These are phyloP conservation scores for Trypanosoma platydactyli DNA, from an alignment of 208 protist genomes.

Conservation along the genomic window DNA sequence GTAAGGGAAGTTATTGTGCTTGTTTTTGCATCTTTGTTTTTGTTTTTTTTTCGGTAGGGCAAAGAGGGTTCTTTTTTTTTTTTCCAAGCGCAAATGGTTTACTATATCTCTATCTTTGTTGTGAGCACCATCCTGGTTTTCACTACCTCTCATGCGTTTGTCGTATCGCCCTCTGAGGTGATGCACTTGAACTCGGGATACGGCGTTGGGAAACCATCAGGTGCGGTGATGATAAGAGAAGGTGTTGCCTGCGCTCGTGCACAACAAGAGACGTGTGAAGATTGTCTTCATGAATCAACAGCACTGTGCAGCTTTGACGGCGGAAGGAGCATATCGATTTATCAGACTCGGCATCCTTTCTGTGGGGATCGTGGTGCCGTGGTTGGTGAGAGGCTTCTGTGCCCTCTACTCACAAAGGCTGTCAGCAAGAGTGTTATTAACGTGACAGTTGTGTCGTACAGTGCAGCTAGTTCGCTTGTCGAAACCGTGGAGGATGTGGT, in stretches of 20 bases:
- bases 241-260: slow-evolving; percentile 36
- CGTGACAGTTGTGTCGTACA: slow-evolving; percentile 24
- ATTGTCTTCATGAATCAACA: slow-evolving; percentile 25
- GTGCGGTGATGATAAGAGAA: slow-evolving; percentile 32
- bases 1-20: slow-evolving; percentile 14
- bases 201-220: slow-evolving; percentile 35
- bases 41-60: not conserved
- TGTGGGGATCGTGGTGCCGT: slow-evolving; percentile 54
- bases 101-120: slow-evolving; percentile 26
- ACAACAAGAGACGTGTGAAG: slow-evolving; percentile 12
- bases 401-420: slow-evolving; percentile 22
- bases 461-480: slow-evolving; percentile 10
- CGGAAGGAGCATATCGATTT: slow-evolving; percentile 37
- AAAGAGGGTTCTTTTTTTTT: slow-evolving; percentile 13
- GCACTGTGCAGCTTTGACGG: slow-evolving; percentile 59
- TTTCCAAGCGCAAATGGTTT: slow-evolving; percentile 19
- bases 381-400: slow-evolving; percentile 48
- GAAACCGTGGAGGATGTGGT: slow-evolving; percentile 16
- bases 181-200: slow-evolving; percentile 10
- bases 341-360: slow-evolving; percentile 38
- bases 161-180: slow-evolving; percentile 13
- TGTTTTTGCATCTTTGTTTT: slow-evolving; percentile 33
- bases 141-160: slow-evolving; percentile 27
- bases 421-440: slow-evolving; percentile 23
- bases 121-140: slow-evolving; percentile 1